Conservation (phyloP, 768 basidiomycete species). For the Amanita pseudoporphyria region DNA sequence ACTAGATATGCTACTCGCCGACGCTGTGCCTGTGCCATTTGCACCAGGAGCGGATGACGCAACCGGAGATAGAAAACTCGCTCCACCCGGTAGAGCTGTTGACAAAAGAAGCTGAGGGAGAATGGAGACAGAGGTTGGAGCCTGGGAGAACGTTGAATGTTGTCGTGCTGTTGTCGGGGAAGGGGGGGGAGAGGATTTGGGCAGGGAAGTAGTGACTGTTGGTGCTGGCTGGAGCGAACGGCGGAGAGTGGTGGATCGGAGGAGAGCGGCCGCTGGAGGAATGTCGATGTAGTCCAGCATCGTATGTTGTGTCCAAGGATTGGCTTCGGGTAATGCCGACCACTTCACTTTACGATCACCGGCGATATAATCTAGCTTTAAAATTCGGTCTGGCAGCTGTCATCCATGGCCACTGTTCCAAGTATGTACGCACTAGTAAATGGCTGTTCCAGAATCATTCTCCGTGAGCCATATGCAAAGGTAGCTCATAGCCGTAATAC, state of each 20-base stretch:
- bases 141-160: slow-evolving; percentile 14
- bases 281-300: not conserved
- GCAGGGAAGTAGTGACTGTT: slow-evolving; percentile 27
- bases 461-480: too few relatives aligned
- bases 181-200: slow-evolving; percentile 26
- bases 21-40: slow-evolving; percentile 10
- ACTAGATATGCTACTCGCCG: too few relatives aligned
- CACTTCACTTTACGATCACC: too few relatives aligned
- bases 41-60: too few relatives aligned
- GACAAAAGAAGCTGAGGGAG: slow-evolving; percentile 30
- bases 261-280: not conserved
- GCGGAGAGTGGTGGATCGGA: slow-evolving; percentile 5
- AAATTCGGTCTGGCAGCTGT: too few relatives aligned
- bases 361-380: too few relatives aligned
- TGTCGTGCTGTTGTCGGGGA: slow-evolving; percentile 17
- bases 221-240: slow-evolving; percentile 26
- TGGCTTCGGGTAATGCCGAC: too few relatives aligned
- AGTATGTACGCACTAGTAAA: too few relatives aligned
- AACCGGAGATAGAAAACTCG: slow-evolving; percentile 8
- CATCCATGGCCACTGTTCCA: too few relatives aligned
- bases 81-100: slow-evolving; percentile 16
- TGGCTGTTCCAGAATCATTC: too few relatives aligned
- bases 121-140: slow-evolving; percentile 24
- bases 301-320: too few relatives aligned
- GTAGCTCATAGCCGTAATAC: too few relatives aligned